Conservation (phyloP, 1,139 yeast species). For the Blastobotrys aristatus region DNA sequence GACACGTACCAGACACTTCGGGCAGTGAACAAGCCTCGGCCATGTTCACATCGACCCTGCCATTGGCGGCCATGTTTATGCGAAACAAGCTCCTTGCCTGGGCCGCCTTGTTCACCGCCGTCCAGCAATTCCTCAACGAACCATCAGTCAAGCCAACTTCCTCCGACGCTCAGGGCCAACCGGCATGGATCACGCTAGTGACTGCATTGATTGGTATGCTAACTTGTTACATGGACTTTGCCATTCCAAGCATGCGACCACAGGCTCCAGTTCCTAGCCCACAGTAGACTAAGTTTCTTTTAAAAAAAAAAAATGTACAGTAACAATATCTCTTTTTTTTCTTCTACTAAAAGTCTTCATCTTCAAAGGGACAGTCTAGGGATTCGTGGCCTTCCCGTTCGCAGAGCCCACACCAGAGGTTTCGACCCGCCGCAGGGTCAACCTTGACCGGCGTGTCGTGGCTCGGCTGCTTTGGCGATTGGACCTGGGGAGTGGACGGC, state of each 20-base stretch:
- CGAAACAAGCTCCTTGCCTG: slow-evolving; percentile 48
- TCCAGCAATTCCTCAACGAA: slow-evolving; percentile 49
- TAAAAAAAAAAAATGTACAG: not conserved
- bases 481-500: slow-evolving; percentile 13
- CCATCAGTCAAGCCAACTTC: slow-evolving; percentile 36
- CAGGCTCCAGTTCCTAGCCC: slow-evolving; percentile 16
- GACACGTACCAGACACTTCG: slow-evolving; percentile 8
- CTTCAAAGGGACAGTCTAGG: slow-evolving; percentile 80
- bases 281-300: not conserved
- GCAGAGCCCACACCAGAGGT: slow-evolving; percentile 87
- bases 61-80: slow-evolving; percentile 62
- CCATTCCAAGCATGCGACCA: slow-evolving; percentile 30
- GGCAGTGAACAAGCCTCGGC: slow-evolving; percentile 22
- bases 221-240: slow-evolving; percentile 37
- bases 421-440: slow-evolving; percentile 73
- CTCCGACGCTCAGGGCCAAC: slow-evolving; percentile 24
- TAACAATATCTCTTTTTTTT: not conserved
- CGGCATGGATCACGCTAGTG: slow-evolving; percentile 32
- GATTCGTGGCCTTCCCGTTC: slow-evolving; percentile 87
- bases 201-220: slow-evolving; percentile 32
- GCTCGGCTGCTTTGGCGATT: not conserved
- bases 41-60: slow-evolving; percentile 49
- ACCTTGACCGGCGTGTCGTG: slow-evolving; percentile 28
- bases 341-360: slow-evolving; percentile 34
- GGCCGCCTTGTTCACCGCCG: slow-evolving; percentile 49